These are phyloP conservation scores for Paecilomyces formosus DNA, from an alignment of 2,329 filamentous ascomycete species.

Conservation along the genomic window DNA sequence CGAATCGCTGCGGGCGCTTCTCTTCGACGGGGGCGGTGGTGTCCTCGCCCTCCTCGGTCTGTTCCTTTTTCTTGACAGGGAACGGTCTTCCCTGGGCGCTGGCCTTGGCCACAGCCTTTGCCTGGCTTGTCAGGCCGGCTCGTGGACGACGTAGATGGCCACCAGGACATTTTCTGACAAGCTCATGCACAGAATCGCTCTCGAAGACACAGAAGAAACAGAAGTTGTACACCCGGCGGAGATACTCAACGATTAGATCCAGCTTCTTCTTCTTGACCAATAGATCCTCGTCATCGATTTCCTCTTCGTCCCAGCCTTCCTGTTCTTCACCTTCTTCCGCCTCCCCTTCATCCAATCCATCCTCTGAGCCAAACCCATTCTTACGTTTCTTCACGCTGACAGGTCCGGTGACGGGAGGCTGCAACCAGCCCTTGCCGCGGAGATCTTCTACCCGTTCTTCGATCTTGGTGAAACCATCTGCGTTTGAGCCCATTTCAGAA, in stretches of 20 bases:
- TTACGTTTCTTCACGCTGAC: slow-evolving; percentile 48
- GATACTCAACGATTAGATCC: slow-evolving; percentile 90
- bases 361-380: slow-evolving; percentile 39
- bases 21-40: slow-evolving; percentile 61
- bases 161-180: slow-evolving; percentile 91
- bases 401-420: slow-evolving; percentile 47
- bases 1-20: slow-evolving; percentile 63
- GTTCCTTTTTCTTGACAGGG: slow-evolving; percentile 69
- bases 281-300: slow-evolving; percentile 83
- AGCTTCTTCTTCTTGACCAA: slow-evolving; percentile 93
- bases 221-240: slow-evolving; percentile 95
- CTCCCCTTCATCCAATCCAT: slow-evolving; percentile 44
- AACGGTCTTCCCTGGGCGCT: slow-evolving; percentile 78
- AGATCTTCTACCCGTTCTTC: slow-evolving; percentile 82
- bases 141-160: slow-evolving; percentile 92
- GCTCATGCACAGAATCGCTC: slow-evolving; percentile 91
- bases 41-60: slow-evolving; percentile 55
- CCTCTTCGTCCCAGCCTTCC: slow-evolving; percentile 58
- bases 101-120: slow-evolving; percentile 76
- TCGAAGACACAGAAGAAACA: slow-evolving; percentile 99
- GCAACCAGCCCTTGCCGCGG: slow-evolving; percentile 66
- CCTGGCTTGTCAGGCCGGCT: slow-evolving; percentile 72
- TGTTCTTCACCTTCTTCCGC: slow-evolving; percentile 78
- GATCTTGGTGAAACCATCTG: slow-evolving; percentile 71
- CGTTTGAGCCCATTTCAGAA: slow-evolving; percentile 67